Base-by-base conservation (phyloP, 177 flowering plant genomes). In the Vitis hybrid region DNA sequence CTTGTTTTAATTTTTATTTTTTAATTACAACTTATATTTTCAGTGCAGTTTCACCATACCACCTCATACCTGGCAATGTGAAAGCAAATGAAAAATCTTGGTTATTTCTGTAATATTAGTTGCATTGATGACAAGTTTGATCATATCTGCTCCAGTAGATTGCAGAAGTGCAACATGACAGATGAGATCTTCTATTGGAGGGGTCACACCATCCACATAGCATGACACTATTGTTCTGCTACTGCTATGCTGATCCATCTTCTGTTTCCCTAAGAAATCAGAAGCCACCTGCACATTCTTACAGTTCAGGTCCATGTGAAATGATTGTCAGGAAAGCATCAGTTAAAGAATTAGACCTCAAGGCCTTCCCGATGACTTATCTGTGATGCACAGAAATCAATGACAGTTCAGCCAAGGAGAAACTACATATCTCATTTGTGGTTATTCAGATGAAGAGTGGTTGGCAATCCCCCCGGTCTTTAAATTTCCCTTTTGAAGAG, bases 71-170 rank as follows among this genome's bases (percentile, higher is more conserved):
- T 86, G 82, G 62, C 73, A 74, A 72, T 79, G 79, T 50, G 86
- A 66, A 66, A 86, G 81, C 76, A 87, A 56, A 57, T 76, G 82
- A 73, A 90, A 84, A 46, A 82, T 67, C 9, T 52, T 71, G 21
- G 72, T 72, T 46, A 74, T 13, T 57, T 88, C 89, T 13, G 92
- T 85, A 56, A 88, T 90, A 59, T 80, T 60, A 30, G 11, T 40
- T 35, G 82, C 86, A 69, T 65, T 71, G 3, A 73, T 70, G 11
- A 77, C 81, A 71, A 90, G 16, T 66, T 85, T 88, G 62, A 88
- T 57, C 11, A 90, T 82, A 67, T 85, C 88, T 46, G 90, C 92
- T 57, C 85, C 84, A 59, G 86, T 86, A 18, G 85, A 77, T 72
- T 78, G 84, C 72, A 88, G 56, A 8, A 52, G 21, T 57, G 78